Evolutionary conservation across 768 basidiomycete species (phyloP).

Genomic region (Collybiopsis luxurians): DNA sequence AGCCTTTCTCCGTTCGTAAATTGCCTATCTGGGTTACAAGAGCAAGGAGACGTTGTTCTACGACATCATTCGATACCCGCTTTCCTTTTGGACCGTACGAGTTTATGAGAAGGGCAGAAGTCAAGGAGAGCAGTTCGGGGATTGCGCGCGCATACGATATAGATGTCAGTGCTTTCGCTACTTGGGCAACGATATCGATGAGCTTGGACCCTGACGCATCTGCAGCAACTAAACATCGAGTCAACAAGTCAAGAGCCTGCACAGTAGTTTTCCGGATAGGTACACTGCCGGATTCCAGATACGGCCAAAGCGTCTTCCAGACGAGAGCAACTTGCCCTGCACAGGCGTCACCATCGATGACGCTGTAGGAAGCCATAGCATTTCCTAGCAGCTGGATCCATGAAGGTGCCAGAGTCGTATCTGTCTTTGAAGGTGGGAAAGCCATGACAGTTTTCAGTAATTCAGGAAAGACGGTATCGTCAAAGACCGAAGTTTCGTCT

Average conservation of each 20-base stretch:
- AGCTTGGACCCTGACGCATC: constrained; percentile 52
- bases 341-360: constrained; percentile 46
- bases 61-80: constrained; percentile 60
- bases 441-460: constrained; percentile 68
- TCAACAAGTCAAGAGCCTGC: constrained; percentile 57
- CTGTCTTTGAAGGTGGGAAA: constrained; percentile 68
- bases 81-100: constrained; percentile 47
- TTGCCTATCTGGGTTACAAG: constrained; percentile 72
- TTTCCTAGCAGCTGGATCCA: constrained; percentile 81
- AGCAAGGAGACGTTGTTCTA: constrained; percentile 50
- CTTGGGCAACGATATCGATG: constrained; percentile 58
- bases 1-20: constrained; percentile 72
- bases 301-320: constrained; percentile 76
- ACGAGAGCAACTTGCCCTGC: constrained; percentile 55
- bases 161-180: constrained; percentile 67
- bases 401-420: constrained; percentile 62
- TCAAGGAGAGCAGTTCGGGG: constrained; percentile 74
- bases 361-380: constrained; percentile 63
- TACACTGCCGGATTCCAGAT: constrained; percentile 68
- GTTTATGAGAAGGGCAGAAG: constrained; percentile 65
- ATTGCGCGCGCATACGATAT: constrained; percentile 72
- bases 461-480: constrained; percentile 53
- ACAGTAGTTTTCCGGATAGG: constrained; percentile 62
- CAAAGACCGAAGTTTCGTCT: constrained; percentile 46
- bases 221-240: constrained; percentile 71